Evolutionary conservation across 768 basidiomycete genomes (phyloP), one percentile per base, ranked within the genome.

Genomic region (Pleurotus platypus): DNA sequence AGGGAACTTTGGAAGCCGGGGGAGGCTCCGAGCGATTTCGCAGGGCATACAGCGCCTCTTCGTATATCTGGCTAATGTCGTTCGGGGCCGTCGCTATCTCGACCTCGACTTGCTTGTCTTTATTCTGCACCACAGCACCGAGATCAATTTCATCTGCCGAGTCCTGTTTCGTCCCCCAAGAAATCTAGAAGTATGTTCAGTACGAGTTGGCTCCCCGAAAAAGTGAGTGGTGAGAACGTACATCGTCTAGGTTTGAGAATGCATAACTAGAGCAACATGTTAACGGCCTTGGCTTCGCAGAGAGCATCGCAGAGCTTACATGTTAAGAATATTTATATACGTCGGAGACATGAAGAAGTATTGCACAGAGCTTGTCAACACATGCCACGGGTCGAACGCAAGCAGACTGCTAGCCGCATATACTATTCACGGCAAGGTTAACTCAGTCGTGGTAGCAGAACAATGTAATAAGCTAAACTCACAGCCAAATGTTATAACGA

Each of bases 151-250:
- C 86, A 0, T 82, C 78, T 2, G 79, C 73, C 7, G 81, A 81
- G 61, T 93, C 90, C 71, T 93, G 90, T 70, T 98, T 98, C n/a
- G 94, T 98, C 4, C 94, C 94, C 94, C 94, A 92, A 22, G 92
- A 92, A 43, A 92, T 91, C 88, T 90, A 64, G 3, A 55, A 18
- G 27, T 26, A 47, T 30, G 30, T 35, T 35, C 30, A 11, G 11
- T 43, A 55, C 55, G 38, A 24, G 49, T 13, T n/a, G 50, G 45
- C 38, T 38, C 16, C 43, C 43, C 30, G 20, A 13, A 57, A 18
- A 27, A n/a, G 45, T 20, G 1, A 49, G 46, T 9, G 22, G 22
- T 35, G 9, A 24, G 7, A 73, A 35, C 83, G 61, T 20, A 93
- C 89, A 64, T 94, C 92, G 68, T 94, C 89, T 4, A 94, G 75